Percentiles rank a stretch among this genome's conserved stretches.
Evolutionary conservation across 192 early-diverging fungal species (phyloP).

Genomic region (Umbelopsis sp.): DNA sequence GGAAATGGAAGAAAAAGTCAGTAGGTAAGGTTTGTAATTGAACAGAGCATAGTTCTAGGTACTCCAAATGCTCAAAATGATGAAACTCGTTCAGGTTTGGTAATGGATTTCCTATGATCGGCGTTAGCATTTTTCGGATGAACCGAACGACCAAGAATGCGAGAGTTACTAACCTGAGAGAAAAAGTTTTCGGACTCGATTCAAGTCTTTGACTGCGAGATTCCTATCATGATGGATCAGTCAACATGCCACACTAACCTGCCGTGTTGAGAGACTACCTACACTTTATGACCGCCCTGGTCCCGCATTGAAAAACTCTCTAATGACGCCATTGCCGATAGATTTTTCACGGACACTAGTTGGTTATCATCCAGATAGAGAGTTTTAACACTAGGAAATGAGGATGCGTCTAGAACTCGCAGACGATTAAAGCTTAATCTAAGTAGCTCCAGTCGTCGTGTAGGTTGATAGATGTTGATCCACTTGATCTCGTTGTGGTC

Average conservation of each 20-base stretch:
- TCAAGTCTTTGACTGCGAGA: slow-evolving; percentile 24
- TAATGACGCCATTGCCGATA: slow-evolving; percentile 36
- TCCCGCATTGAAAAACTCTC: slow-evolving; percentile 49
- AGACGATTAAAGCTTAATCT: slow-evolving; percentile 48
- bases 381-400: slow-evolving; percentile 45
- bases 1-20: slow-evolving; percentile 42
- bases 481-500: slow-evolving; percentile 49
- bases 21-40: slow-evolving; percentile 44
- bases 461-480: slow-evolving; percentile 41
- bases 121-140: background rate
- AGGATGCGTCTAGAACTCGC: slow-evolving; percentile 37
- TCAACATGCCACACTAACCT: background rate
- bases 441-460: slow-evolving; percentile 37
- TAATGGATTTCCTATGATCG: slow-evolving; percentile 41
- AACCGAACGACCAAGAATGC: background rate
- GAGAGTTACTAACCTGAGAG: slow-evolving; percentile 27
- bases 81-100: slow-evolving; percentile 38
- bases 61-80: slow-evolving; percentile 48
- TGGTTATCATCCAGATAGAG: slow-evolving; percentile 53
- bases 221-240: slow-evolving; percentile 16
- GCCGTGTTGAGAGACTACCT: slow-evolving; percentile 32
- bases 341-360: slow-evolving; percentile 39
- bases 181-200: slow-evolving; percentile 28
- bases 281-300: slow-evolving; percentile 49
- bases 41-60: slow-evolving; percentile 48